These are phyloP conservation scores for Aureobasidium sp. DNA, from an alignment of 2,329 filamentous ascomycete genomes.

Conservation along the genomic window DNA sequence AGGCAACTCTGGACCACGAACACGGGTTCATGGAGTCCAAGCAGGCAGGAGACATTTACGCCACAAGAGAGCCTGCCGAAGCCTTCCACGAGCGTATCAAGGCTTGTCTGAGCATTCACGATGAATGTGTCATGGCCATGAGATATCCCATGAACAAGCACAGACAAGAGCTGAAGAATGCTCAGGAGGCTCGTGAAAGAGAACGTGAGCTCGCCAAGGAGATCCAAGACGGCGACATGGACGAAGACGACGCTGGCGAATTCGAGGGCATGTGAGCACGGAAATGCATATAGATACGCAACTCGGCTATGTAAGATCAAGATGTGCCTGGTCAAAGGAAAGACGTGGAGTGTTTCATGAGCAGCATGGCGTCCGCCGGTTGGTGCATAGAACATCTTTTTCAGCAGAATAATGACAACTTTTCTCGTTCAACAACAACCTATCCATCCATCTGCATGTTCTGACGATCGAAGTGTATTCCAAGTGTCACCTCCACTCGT, in stretches of 20 bases:
- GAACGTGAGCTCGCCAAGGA: slow-evolving; percentile 97
- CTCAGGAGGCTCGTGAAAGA: slow-evolving; percentile 92
- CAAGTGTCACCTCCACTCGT: background rate
- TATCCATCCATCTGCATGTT: background rate
- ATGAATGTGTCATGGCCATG: slow-evolving; percentile 99
- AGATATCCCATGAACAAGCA: slow-evolving; percentile 99
- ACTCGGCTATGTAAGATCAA: slow-evolving; percentile 7
- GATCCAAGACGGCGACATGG: slow-evolving; percentile 94
- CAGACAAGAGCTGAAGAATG: slow-evolving; percentile 91
- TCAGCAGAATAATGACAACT: slow-evolving; percentile 9
- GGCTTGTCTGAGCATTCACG: slow-evolving; percentile 83
- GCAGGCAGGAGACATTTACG: slow-evolving; percentile 91
- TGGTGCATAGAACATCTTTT: slow-evolving; percentile 9
- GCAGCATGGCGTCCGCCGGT: slow-evolving; percentile 7
- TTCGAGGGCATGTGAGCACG: slow-evolving; percentile 81
- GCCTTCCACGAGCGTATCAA: slow-evolving; percentile 95
- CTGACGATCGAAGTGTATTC: background rate
- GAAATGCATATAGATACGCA: background rate
- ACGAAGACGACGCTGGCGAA: slow-evolving; percentile 81
- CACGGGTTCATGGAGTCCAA: slow-evolving; percentile 98
- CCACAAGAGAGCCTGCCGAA: slow-evolving; percentile 89
- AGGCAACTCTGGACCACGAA: slow-evolving; percentile 89
- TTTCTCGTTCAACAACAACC: background rate
- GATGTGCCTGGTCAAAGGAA: background rate
- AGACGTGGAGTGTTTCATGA: background rate